Percentiles rank a stretch among this genome's conserved stretches.
Evolutionary conservation across 495 filamentous ascomycete genomes (phyloP).

Genomic region (Neurospora cerealis): DNA sequence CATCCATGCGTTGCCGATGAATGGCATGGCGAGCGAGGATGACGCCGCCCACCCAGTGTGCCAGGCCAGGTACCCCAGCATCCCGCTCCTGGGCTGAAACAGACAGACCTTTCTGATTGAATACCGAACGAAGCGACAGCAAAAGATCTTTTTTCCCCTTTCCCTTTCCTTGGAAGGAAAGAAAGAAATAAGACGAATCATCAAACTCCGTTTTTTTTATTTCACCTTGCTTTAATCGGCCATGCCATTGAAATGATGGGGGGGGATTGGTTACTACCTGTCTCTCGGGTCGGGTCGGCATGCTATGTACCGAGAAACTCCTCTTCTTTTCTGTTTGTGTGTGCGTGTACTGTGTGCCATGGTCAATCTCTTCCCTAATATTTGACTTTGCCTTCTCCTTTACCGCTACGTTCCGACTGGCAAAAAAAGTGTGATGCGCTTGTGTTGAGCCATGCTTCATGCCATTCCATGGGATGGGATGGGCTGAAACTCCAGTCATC

Average conservation of each 20-base stretch:
- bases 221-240: not conserved
- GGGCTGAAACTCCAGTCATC: not conserved
- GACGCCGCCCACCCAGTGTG: not conserved
- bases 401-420: not conserved
- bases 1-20: not conserved
- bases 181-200: not conserved
- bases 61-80: not conserved
- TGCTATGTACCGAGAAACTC: not conserved
- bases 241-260: not conserved
- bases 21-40: not conserved
- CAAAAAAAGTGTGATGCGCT: not conserved
- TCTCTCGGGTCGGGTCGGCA: not conserved
- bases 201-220: not conserved
- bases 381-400: not conserved
- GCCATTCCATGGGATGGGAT: not conserved
- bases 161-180: not conserved
- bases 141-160: not conserved
- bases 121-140: not conserved
- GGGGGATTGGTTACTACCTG: not conserved
- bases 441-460: not conserved
- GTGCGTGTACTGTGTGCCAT: not conserved
- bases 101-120: not conserved
- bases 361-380: not conserved
- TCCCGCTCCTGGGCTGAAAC: not conserved
- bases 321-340: not conserved